These are phyloP conservation scores for Calonectria pseudoturangicola DNA, from an alignment of 2,329 filamentous ascomycete species.

Conservation along the genomic window DNA sequence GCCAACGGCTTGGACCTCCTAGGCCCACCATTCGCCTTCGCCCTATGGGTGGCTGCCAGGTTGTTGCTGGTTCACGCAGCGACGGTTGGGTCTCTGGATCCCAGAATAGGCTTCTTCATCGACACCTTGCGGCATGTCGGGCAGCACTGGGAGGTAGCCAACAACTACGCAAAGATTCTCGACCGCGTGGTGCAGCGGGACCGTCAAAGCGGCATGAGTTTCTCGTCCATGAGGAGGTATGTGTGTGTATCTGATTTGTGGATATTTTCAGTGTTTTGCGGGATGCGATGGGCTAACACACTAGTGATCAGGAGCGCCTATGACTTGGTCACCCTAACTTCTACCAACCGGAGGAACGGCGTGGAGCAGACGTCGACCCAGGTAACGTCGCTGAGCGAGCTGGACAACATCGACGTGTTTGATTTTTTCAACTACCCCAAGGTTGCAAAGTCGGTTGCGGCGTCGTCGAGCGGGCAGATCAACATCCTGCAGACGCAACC, in stretches of 20 bases:
- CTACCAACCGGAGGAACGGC: conserved; percentile 60
- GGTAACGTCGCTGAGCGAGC: conserved; percentile 61
- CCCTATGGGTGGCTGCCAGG: conserved; percentile 65
- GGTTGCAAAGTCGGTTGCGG: conserved; percentile 48
- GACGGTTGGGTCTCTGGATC: conserved; percentile 60
- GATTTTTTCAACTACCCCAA: conserved; percentile 68
- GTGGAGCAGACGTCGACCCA: conserved; percentile 63
- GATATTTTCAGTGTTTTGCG: not conserved
- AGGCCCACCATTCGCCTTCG: conserved; percentile 66
- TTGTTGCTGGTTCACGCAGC: conserved; percentile 65
- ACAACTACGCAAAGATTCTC: conserved; percentile 64
- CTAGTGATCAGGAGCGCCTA: conserved; percentile 60
- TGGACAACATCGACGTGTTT: conserved; percentile 67
- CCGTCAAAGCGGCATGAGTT: conserved; percentile 60
- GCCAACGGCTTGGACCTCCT: conserved; percentile 65
- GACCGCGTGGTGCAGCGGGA: conserved; percentile 61
- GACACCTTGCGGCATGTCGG: conserved; percentile 64
- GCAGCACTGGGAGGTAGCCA: conserved; percentile 66
- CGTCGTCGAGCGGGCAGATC: conserved; percentile 48
- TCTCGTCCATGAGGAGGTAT: conserved; percentile 64
- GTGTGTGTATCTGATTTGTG: conserved; percentile 24
- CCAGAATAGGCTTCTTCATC: conserved; percentile 66
- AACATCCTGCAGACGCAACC: conserved; percentile 51
- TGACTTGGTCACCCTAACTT: conserved; percentile 62
- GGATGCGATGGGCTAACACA: not conserved